Base-by-base conservation (phyloP, 768 basidiomycete genomes). In the Chalciporus pseudorubinellus region DNA sequence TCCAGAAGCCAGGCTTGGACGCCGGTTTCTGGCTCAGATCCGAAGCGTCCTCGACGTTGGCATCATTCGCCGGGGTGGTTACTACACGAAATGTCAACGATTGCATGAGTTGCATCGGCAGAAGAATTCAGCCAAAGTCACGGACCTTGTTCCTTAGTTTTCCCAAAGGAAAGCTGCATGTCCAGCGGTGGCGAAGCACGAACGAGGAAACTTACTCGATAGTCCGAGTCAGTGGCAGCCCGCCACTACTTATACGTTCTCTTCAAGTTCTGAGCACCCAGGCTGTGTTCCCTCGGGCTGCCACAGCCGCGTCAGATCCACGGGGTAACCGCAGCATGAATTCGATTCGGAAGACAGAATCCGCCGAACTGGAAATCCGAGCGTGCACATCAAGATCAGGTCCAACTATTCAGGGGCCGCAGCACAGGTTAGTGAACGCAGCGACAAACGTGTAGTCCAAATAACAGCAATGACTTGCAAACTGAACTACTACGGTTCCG, bases 1-100 rank as follows among this genome's bases (percentile, higher is more conserved):
- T 65, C 59, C 66, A 67, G 36, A 69, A 69, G 24, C 65, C 50
- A 14, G 47, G 53, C 20, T 52, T 53, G n/a, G 34, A 36, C 14
- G n/a, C 16, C 31, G 36, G 7, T 9, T 52, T 46, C 1, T 50
- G 26, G 28, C 11, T 34, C 13, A 45, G 10, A 36, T 16, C 18
- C 16, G 44, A 44, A 29, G 44, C 5, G 6, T 16, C 34, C 34
- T 36, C 16, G 6, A 36, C 7, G n/a, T 36, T 36, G 34, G 16
- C 34, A 36, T 36, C 14, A 16, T 36, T n/a, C n/a, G 14, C n/a
- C n/a, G n/a, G n/a, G n/a, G n/a, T 36, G n/a, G 34, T 4, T n/a
- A n/a, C 1, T 36, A 13, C 29, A 13, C 13, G 26, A 28, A 28
- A 28, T 28, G 26, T 28, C 26, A n/a, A n/a, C n/a, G n/a, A n/a